phyloP scores from a whole-genome alignment of 2,329 filamentous ascomycete species.

The Apiospora pterosperma region DNA sequence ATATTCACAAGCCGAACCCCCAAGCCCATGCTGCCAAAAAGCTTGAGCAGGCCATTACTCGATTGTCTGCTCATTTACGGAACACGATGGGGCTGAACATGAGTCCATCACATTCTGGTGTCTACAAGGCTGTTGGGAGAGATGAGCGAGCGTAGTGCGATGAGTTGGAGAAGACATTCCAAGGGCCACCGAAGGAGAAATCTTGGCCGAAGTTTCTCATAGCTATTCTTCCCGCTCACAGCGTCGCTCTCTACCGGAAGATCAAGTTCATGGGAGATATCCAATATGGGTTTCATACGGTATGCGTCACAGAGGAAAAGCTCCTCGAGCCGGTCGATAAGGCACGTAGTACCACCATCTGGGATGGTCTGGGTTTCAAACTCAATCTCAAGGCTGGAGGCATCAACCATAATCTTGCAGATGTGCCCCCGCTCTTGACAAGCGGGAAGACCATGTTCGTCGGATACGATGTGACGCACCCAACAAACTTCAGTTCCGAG shows the following conservation, averaged over 20 bases:
- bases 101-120: too few species aligned
- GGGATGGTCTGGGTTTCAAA: conserved; percentile 56
- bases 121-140: not conserved
- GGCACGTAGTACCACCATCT: conserved; percentile 51
- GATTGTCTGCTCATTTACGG: conserved; percentile 35
- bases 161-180: not conserved
- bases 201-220: conserved; percentile 47
- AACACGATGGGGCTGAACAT: conserved; percentile 33
- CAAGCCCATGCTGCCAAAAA: not conserved
- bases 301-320: conserved; percentile 46
- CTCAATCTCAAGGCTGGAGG: conserved; percentile 65
- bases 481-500: conserved; percentile 46
- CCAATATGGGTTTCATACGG: conserved; percentile 63
- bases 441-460: conserved; percentile 62
- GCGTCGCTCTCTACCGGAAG: conserved; percentile 52
- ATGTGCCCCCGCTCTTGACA: conserved; percentile 13
- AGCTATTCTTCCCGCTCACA: conserved; percentile 52
- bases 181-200: conserved; percentile 22
- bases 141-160: not conserved
- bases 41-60: conserved; percentile 16
- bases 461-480: conserved; percentile 73
- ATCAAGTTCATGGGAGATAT: conserved; percentile 69
- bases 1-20: conserved; percentile 9
- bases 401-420: conserved; percentile 54
- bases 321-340: conserved; percentile 11